Evolutionary conservation across 2,329 filamentous ascomycete species (phyloP), one percentile per base, ranked within the genome.

Genomic region (Didymella pomorum): DNA sequence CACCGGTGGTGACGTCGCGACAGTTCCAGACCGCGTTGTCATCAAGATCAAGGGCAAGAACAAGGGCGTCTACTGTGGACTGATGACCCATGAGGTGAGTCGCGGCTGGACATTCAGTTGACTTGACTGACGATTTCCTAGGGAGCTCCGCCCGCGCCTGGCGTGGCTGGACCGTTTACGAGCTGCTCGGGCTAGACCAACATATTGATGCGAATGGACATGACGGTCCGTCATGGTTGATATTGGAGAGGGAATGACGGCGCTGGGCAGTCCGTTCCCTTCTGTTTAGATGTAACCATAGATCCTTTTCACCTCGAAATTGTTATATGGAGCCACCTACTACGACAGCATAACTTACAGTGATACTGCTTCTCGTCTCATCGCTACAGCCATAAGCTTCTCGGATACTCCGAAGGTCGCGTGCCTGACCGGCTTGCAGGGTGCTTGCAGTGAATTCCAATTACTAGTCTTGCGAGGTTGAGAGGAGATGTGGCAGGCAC

Each of bases 31-130:
- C 11, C 37, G 37, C 11, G 11, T 41, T 41, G 37, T 41, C 37
- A 41, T 41, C 37, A 41, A 41, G 37, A 41, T 41, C 18, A 21
- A 41, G 37, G 37, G 37, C 18, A 41, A 41, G 37, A 41, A 41
- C 20, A 41, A 41, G 37, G 37, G 20, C 20, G 37, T 41, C 37
- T 41, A 41, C 11, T 41, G 37, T 41, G 37, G 37, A 41, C 20
- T 41, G 20, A 41, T 41, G 37, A 41, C 37, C 37, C 37, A 41
- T 18, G 37, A 41, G 20, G 37, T 41, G 11, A 23, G 20, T 41
- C 18, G 11, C 3, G 12, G 37, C 20, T 41, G 10, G 16, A n/a
- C 1, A 16, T 35, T 9, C n/a, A n/a, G 7, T n/a, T 8, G 31
- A 35, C 16, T 6, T 4, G 37, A 23, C 37, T 41, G 5, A 41